Evolutionary conservation across 345 rosid species (phyloP), one percentile per base, ranked within the genome.

Genomic region (Sonneratia alba): DNA sequence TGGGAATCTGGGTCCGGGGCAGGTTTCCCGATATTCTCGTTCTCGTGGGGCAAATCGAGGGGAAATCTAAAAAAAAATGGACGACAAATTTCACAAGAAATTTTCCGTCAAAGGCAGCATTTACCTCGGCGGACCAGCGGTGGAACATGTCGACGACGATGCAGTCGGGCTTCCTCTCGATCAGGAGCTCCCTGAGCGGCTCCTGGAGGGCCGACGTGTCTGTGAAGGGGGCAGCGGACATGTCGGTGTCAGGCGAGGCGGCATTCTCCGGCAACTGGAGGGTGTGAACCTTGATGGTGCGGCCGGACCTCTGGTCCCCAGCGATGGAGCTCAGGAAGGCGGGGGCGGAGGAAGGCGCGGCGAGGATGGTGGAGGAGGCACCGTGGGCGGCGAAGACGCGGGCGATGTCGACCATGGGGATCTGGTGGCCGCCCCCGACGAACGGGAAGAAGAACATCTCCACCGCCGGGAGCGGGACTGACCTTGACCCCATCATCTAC

Each of bases 381-480:
- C 86, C 82, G 32, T 75, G 83, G 56, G 72, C 49, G 14, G 84
- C 82, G 70, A 85, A 83, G 51, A 79, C 71, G 48, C 85, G 77
- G 57, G 88, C 86, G 2, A 85, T 71, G 81, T 85, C 84, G 14
- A 85, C 70, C 85, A 78, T 75, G 47, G 85, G 88, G 74, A 83
- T 76, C 74, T 79, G 85, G 75, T 81, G 88, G 55, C 82, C 89
- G 40, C 82, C 85, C 16, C 83, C 89, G 5, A 80, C 78, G 45
- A 73, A 83, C 14, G 89, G 89, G 53, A 83, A 78, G 84, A 85
- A 83, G 75, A 81, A 77, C 62, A 85, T 78, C 49, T 79, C 74
- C 53, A 81, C 70, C 14, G 71, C 64, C 15, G 62, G 65, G 18
- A 11, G 27, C 12, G 45, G 72, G 47, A 14, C 45, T n/a, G 42